Conservation (phyloP, 2,329 filamentous ascomycete genomes). For the Zymoseptoria passerinii region DNA sequence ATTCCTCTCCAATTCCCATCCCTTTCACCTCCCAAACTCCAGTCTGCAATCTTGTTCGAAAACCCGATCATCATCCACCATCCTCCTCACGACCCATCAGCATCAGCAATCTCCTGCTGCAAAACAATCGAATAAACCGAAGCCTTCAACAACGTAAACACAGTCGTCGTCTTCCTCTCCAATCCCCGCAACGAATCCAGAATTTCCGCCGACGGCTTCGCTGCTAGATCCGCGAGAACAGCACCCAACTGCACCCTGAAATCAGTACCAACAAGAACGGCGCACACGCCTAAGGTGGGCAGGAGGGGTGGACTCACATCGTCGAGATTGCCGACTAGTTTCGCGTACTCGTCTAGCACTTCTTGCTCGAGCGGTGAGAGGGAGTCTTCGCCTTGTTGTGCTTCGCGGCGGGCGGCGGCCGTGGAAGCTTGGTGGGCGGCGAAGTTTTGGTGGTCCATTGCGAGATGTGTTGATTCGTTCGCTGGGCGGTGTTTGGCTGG, state of each 20-base stretch:
- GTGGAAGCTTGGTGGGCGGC: slow-evolving; percentile 4
- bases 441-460: slow-evolving; percentile 3
- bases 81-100: slow-evolving; percentile 30
- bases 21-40: neutral
- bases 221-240: slow-evolving; percentile 60
- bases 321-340: slow-evolving; percentile 82
- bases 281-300: slow-evolving; percentile 13
- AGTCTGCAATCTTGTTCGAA: neutral
- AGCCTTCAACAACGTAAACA: slow-evolving; percentile 92
- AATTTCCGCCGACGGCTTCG: slow-evolving; percentile 58
- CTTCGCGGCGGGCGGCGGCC: slow-evolving; percentile 1
- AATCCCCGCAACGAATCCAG: slow-evolving; percentile 78
- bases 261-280: slow-evolving; percentile 1
- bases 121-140: slow-evolving; percentile 98
- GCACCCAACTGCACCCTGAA: slow-evolving; percentile 39
- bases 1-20: no score
- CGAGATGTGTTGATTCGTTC: neutral
- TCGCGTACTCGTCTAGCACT: slow-evolving; percentile 86
- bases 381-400: slow-evolving; percentile 8
- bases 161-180: slow-evolving; percentile 87
- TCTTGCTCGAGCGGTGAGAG: slow-evolving; percentile 81
- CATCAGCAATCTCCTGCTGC: slow-evolving; percentile 88
- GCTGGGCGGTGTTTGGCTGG: neutral
- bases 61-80: neutral
- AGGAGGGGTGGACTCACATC: slow-evolving; percentile 48